Base-by-base conservation (phyloP, 306 rosid species). In the Sicyos edulis region DNA sequence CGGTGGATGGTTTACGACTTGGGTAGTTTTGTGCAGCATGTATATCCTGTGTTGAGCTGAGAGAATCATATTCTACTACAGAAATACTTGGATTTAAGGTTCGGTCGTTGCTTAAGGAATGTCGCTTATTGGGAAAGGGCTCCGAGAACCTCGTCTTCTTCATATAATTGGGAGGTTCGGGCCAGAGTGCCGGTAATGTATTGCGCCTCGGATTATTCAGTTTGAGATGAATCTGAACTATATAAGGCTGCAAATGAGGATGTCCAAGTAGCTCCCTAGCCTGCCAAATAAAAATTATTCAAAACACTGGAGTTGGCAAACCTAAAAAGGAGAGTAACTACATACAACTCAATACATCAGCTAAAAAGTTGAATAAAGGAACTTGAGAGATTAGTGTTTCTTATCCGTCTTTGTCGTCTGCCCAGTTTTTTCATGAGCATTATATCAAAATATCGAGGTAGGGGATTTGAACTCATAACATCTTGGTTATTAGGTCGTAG, bases 221-320 rank as follows among this genome's bases (percentile, higher is more conserved):
- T 85, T 91, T 95, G 79, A 87, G 91, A 80, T 95, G 88, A 83
- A 91, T 81, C 85, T 86, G 87, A 47, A 84, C 83, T 77, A 89
- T 87, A 65, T 89, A 80, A 79, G 97, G 80, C 84, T 95, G 92
- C 82, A 95, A 95, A 75, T 79, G 85, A 17, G 92, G 88, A 74
- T 91, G 92, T 54, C 80, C 85, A 78, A 95, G 99, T 29, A 95
- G 83, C 87, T 89, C 95, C 1, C 96, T 82, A 57, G 99, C 99
- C 99, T 95, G 82, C 77, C 84, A 83, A 50, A 78, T 78, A 37
- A 81, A 51, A 75, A n/a, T 52, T 5, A 54, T 80, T 74, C 76
- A 68, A 76, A 85, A 63, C 75, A 85, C 87, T 66, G 10, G 32
- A 63, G 8, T 63, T 17, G n/a, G 54, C 10, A 45, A 65, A 44